A percentile compares a stretch with the other conserved stretches of the same genome.
These are phyloP conservation scores for Cladophialophora chaetospira DNA, from an alignment of 2,329 filamentous ascomycete genomes.

Conservation along the genomic window DNA sequence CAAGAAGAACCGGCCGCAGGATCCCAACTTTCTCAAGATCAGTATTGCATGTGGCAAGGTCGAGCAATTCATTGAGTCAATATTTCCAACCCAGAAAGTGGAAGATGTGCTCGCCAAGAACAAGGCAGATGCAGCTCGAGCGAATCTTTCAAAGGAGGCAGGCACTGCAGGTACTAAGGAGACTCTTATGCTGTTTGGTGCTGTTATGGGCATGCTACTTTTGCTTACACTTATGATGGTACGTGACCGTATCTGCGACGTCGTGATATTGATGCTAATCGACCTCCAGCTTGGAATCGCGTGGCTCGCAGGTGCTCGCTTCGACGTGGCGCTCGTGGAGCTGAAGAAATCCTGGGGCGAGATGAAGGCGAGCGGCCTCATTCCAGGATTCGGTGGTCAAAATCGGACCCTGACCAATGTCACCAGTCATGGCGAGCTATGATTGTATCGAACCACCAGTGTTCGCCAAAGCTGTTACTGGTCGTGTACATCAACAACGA, in stretches of 20 bases:
- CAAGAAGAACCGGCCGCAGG: constrained; percentile 89
- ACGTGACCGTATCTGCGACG: constrained; percentile 42
- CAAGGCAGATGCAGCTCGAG: constrained; percentile 41
- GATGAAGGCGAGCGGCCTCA: constrained; percentile 10
- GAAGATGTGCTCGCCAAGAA: constrained; percentile 54
- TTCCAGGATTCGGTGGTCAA: constrained; percentile 1
- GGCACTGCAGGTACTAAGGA: constrained; percentile 56
- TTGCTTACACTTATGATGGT: constrained; percentile 80
- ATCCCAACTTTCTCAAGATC: constrained; percentile 90
- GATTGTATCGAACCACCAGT: no score
- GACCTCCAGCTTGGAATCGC: constrained; percentile 68
- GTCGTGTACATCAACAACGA: constrained; percentile 10
- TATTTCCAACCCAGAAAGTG: constrained; percentile 83
- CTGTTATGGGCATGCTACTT: constrained; percentile 68
- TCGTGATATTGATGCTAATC: constrained; percentile 11
- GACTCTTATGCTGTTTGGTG: constrained; percentile 63
- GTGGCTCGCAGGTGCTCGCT: constrained; percentile 78
- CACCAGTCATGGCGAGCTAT: constrained; percentile 21
- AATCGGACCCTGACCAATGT: neutral
- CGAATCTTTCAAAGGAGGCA: constrained; percentile 43
- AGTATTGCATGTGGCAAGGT: constrained; percentile 88
- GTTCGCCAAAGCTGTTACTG: neutral
- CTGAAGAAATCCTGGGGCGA: constrained; percentile 47
- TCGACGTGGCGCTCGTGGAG: constrained; percentile 68
- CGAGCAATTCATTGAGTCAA: constrained; percentile 68